phyloP scores from a whole-genome alignment of 306 rosid genomes.

The Senna tora region DNA sequence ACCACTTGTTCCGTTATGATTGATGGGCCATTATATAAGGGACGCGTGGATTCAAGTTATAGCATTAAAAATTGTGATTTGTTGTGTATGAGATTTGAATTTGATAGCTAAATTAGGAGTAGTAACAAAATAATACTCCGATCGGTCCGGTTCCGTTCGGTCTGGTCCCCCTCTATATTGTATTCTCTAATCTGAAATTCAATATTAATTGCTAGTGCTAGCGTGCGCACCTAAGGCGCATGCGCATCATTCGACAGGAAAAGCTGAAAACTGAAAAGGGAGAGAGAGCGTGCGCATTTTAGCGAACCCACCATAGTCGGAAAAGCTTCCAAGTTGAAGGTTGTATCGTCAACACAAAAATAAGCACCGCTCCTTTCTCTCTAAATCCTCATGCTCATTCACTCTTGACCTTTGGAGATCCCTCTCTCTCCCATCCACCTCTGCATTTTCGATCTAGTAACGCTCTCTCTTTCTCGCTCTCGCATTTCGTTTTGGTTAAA shows the following conservation, averaged over 20 bases:
- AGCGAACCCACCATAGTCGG: constrained; percentile 44
- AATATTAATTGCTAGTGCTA: background rate
- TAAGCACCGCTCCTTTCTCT: constrained; percentile 42
- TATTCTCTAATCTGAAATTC: background rate
- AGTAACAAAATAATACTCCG: too few relatives aligned
- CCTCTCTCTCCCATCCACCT: constrained; percentile 6
- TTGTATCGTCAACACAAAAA: constrained; percentile 28
- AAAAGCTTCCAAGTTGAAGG: constrained; percentile 37
- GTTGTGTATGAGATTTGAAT: background rate
- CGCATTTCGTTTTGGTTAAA: background rate
- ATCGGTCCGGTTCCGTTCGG: too few relatives aligned
- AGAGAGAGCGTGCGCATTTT: constrained; percentile 36
- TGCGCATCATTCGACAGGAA: too few relatives aligned
- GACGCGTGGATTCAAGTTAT: background rate
- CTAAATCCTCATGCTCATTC: constrained; percentile 42
- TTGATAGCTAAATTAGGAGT: constrained; percentile 16
- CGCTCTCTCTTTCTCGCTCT: background rate
- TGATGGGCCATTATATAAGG: background rate
- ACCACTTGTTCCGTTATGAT: constrained; percentile 19
- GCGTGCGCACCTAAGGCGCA: constrained; percentile 35
- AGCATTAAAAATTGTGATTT: background rate
- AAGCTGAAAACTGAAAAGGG: constrained; percentile 19
- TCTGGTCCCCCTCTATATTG: background rate
- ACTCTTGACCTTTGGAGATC: constrained; percentile 48
- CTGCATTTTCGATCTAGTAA: constrained; percentile 38